These are phyloP conservation scores for Arabis alpina DNA, from an alignment of 345 rosid genomes.

Conservation along the genomic window DNA sequence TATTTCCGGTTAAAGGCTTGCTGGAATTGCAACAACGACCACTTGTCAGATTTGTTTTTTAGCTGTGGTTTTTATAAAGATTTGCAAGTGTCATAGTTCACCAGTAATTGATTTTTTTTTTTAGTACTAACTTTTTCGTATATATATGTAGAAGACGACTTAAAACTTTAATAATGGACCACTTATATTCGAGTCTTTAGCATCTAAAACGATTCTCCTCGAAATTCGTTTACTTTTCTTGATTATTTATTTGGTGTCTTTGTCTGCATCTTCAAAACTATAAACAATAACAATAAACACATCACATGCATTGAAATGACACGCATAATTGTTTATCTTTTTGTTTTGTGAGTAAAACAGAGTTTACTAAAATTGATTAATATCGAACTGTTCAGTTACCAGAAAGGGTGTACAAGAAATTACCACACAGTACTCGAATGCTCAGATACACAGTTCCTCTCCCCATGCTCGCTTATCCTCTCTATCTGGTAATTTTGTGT, in stretches of 20 bases:
- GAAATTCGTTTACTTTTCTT: slow-evolving; percentile 31
- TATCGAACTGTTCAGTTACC: slow-evolving; percentile 50
- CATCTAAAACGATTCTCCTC: slow-evolving; percentile 35
- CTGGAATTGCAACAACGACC: not conserved
- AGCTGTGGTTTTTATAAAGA: slow-evolving; percentile 1
- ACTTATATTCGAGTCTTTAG: slow-evolving; percentile 36
- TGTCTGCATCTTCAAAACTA: slow-evolving; percentile 16
- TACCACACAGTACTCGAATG: slow-evolving; percentile 46
- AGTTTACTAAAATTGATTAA: no score
- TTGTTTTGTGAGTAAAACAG: no score
- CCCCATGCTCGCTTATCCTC: slow-evolving; percentile 70
- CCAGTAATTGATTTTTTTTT: slow-evolving; percentile 7
- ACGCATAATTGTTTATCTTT: not conserved
- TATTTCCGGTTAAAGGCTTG: not conserved
- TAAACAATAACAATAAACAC: not conserved
- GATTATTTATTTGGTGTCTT: slow-evolving; percentile 11
- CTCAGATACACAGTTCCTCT: slow-evolving; percentile 68
- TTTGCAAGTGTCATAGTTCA: slow-evolving; percentile 21
- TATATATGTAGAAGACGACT: not conserved
- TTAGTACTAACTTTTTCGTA: not conserved
- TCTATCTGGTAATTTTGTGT: slow-evolving; percentile 56
- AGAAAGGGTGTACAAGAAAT: slow-evolving; percentile 55
- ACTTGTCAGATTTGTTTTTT: slow-evolving; percentile 6
- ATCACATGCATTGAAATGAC: slow-evolving; percentile 29
- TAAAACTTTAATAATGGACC: slow-evolving; percentile 29